These are phyloP conservation scores for Cyathus olla DNA, from an alignment of 1,284 basidiomycete species.

Conservation along the genomic window DNA sequence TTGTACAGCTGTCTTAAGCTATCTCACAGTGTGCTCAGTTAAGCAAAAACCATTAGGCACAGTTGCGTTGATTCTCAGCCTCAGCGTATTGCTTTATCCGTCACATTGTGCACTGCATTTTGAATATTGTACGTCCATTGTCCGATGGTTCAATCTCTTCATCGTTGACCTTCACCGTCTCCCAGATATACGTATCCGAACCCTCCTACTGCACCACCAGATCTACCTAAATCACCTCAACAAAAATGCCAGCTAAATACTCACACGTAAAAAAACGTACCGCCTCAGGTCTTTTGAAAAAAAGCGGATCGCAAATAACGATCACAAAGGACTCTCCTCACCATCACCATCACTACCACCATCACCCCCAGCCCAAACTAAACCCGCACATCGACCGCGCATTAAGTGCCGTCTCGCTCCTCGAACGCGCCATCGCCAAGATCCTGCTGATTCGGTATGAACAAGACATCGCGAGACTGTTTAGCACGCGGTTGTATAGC, in stretches of 20 bases:
- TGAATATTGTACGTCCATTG: no score
- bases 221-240: background rate
- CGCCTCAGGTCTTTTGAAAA: constrained; percentile 55
- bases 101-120: no score
- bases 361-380: constrained; percentile 32
- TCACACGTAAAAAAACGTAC: constrained; percentile 77
- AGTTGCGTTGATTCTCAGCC: no score
- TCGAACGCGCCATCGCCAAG: constrained; percentile 72
- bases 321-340: constrained; percentile 45
- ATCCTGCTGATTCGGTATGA: constrained; percentile 75
- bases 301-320: constrained; percentile 39
- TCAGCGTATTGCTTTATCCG: no score
- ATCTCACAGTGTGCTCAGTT: no score
- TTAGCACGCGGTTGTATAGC: constrained; percentile 73
- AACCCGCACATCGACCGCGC: constrained; percentile 64
- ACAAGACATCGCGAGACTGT: constrained; percentile 76
- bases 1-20: no score
- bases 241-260: constrained; percentile 72
- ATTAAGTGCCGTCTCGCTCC: constrained; percentile 65
- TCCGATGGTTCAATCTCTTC: no score
- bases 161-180: no score
- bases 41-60: no score
- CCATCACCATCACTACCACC: constrained; percentile 27
- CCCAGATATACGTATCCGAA: no score
- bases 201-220: background rate